Conservation (phyloP, 2,329 filamentous ascomycete species). For the Lasiodiplodia sp. region DNA sequence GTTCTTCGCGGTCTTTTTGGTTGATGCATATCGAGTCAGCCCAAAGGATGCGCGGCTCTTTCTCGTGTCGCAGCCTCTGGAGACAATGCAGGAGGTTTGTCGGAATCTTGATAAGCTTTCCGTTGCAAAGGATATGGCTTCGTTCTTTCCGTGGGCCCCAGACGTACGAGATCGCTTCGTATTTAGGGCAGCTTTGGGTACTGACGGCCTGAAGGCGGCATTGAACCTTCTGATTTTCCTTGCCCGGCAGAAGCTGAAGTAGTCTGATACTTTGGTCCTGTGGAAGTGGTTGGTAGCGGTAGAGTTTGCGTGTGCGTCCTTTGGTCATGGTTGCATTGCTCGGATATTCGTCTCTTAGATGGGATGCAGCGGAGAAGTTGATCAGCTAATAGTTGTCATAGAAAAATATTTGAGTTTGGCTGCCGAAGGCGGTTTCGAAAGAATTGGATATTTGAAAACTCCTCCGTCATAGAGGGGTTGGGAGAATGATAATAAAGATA, state of each 20-base stretch:
- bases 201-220: not conserved
- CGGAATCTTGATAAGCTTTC: not conserved
- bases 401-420: not conserved
- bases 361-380: not conserved
- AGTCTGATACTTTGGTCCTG: not conserved
- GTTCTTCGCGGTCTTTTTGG: slow-evolving; percentile 27
- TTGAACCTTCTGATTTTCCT: not conserved
- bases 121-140: not conserved
- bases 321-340: not conserved
- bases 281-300: not conserved
- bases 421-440: not conserved
- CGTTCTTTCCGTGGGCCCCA: slow-evolving; percentile 3
- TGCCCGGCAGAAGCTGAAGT: not conserved
- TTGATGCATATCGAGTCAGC: slow-evolving; percentile 33
- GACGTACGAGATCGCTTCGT: slow-evolving; percentile 23
- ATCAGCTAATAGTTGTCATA: not conserved
- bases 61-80: not conserved
- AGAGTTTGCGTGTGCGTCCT: not conserved
- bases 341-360: not conserved
- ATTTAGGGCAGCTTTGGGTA: not conserved
- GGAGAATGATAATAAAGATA: not conserved
- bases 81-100: not conserved
- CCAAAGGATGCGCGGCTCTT: slow-evolving; percentile 27
- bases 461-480: not conserved
- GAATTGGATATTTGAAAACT: not conserved